Evolutionary conservation across 169 alveolate genomes (phyloP), one percentile per base, ranked within the genome.

Genomic region (Eimeria acervulina): DNA sequence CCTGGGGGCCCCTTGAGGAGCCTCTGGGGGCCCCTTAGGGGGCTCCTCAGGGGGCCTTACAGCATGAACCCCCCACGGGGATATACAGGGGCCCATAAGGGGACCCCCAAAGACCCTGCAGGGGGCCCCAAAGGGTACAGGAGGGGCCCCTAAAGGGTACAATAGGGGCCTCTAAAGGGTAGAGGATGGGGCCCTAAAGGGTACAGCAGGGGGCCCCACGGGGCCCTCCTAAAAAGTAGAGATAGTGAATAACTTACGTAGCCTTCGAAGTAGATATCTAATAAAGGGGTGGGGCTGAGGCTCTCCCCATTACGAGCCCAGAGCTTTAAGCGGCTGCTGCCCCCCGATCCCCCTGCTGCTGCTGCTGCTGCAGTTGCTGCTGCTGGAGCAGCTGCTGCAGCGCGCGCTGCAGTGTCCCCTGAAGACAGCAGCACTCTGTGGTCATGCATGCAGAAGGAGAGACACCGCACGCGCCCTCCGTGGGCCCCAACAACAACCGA

Each of bases 361-460:
- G 59, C 59, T 51, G 59, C 59, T 51, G 59, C 59, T 1, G 59
- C 52, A 0, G 40, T 13, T 28, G 84, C 51, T 72, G 31, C 66
- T 78, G 63, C 63, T 31, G 36, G 59, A 13, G 36, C 2, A 19
- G 36, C 36, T 12, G 52, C 89, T 17, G 89, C 66, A 31, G 38
- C 52, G 12, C 15, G 51, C 15, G 89, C 89, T 42, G 89, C 55
- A 42, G 89, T 78, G 66, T 90, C 95, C 31, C 95, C 95, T n/a
- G 95, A 78, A 3, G 95, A 68, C 19, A 90, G 70, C 52, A 90
- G 87, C 72, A 90, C 76, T 38, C 70, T 3, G 12, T 42, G 66
- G 88, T 90, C 95, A 47, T 90, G 88, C 47, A 68, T 80, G 74
- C 95, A 90, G 33, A 74, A 90, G 15, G 80, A 51, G 78, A 90